Conservation (phyloP, 1,139 yeast genomes). For the Yamadazyma atlantica region DNA sequence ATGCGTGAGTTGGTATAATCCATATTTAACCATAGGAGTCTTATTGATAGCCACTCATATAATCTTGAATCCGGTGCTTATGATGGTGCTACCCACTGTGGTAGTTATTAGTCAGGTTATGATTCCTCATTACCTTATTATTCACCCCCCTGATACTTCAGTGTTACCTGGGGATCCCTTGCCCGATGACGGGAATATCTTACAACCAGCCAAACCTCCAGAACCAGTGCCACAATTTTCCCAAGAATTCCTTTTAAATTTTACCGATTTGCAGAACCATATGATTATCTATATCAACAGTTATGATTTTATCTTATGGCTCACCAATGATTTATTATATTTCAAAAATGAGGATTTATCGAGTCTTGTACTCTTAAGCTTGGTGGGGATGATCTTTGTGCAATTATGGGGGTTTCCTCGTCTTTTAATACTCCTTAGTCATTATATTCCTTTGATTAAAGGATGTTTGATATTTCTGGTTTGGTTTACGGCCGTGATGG, state of each 20-base stretch:
- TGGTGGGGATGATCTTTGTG: conserved; percentile 24
- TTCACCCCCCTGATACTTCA: conserved; percentile 38
- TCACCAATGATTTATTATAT: conserved; percentile 59
- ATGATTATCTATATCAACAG: conserved; percentile 66
- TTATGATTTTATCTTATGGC: conserved; percentile 56
- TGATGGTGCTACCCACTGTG: conserved; percentile 55
- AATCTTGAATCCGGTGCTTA: conserved; percentile 61
- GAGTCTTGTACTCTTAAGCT: conserved; percentile 46
- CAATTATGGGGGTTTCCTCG: conserved; percentile 34
- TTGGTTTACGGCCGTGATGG: conserved; percentile 50
- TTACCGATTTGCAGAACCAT: conserved; percentile 83
- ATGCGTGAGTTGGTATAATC: conserved; percentile 64
- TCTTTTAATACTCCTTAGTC: conserved; percentile 27
- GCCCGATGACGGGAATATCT: conserved; percentile 55
- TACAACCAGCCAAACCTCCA: conserved; percentile 52
- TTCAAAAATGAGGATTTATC: conserved; percentile 66
- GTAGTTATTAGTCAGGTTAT: conserved; percentile 55
- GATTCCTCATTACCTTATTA: conserved; percentile 65
- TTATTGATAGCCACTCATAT: conserved; percentile 55
- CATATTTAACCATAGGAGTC: conserved; percentile 60
- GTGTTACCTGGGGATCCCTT: conserved; percentile 41
- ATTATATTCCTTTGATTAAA: conserved; percentile 30
- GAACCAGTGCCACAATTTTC: conserved; percentile 79
- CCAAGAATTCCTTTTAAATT: conserved; percentile 72
- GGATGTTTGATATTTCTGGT: conserved; percentile 34